Evolutionary conservation across 129 eudicot species (phyloP).

Genomic region (Saposhnikovia divaricata): DNA sequence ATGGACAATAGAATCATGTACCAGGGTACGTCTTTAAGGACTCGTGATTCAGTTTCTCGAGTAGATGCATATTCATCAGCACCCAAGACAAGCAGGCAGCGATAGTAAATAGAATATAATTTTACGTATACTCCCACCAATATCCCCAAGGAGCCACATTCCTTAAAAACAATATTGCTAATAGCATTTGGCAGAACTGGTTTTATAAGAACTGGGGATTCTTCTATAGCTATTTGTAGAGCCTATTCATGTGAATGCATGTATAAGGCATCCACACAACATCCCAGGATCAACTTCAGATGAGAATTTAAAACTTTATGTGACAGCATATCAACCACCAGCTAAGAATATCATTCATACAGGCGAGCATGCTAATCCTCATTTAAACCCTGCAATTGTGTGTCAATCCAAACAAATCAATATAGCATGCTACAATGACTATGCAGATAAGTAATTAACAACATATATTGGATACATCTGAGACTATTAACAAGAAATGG

Average conservation of each 20-base stretch:
- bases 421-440: slow-evolving; percentile 34
- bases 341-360: slow-evolving; percentile 96
- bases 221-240: slow-evolving; percentile 47
- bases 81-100: slow-evolving; percentile 13
- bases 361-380: slow-evolving; percentile 93
- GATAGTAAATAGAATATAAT: neutral
- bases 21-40: no score
- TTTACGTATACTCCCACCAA: neutral
- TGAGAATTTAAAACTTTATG: slow-evolving; percentile 73
- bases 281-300: slow-evolving; percentile 84
- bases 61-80: slow-evolving; percentile 3
- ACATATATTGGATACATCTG: slow-evolving; percentile 1
- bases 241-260: slow-evolving; percentile 28
- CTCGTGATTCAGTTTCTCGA: slow-evolving; percentile 2
- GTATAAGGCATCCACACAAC: slow-evolving; percentile 60
- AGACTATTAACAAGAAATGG: neutral
- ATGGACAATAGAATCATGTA: neutral
- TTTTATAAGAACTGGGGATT: slow-evolving; percentile 16
- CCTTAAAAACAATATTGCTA: slow-evolving; percentile 15
- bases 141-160: slow-evolving; percentile 4
- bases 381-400: slow-evolving; percentile 96
- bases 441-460: slow-evolving; percentile 18
- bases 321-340: slow-evolving; percentile 96
- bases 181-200: slow-evolving; percentile 20
- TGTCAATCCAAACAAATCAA: slow-evolving; percentile 91